These are phyloP conservation scores for Boletus pseudo-olivaceus DNA, from an alignment of 768 basidiomycete genomes.

Conservation along the genomic window DNA sequence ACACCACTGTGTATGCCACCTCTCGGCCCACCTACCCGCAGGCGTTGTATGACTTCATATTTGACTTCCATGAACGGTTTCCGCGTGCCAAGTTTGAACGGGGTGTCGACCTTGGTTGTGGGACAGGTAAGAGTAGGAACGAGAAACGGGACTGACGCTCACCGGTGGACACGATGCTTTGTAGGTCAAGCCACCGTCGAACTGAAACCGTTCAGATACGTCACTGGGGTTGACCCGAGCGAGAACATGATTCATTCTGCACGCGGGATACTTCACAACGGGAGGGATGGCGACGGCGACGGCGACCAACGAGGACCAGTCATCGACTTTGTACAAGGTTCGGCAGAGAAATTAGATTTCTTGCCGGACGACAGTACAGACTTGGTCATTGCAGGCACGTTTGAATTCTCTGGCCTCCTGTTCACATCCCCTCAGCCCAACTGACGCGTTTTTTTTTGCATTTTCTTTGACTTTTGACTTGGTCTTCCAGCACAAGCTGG, in stretches of 20 bases:
- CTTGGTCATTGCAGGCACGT: slow-evolving; percentile 60
- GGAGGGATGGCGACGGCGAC: background rate
- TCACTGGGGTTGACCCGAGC: slow-evolving; percentile 76
- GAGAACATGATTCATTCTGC: slow-evolving; percentile 64
- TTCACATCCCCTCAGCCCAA: background rate
- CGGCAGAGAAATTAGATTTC: slow-evolving; percentile 54
- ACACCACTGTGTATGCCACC: slow-evolving; percentile 56
- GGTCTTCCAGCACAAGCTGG: slow-evolving; percentile 59
- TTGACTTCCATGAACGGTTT: slow-evolving; percentile 46
- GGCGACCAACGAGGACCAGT: slow-evolving; percentile 12
- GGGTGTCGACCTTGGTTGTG: slow-evolving; percentile 77
- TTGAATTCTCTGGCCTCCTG: background rate
- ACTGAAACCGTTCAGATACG: slow-evolving; percentile 51
- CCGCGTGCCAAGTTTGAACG: slow-evolving; percentile 41
- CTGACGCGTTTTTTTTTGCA: background rate
- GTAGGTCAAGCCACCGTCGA: slow-evolving; percentile 68
- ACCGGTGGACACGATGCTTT: background rate
- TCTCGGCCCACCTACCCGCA: slow-evolving; percentile 70
- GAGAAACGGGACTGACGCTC: background rate
- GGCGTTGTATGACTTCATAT: slow-evolving; percentile 60
- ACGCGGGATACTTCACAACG: slow-evolving; percentile 15
- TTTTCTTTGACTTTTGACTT: background rate
- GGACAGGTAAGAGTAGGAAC: slow-evolving; percentile 51
- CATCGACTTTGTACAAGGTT: slow-evolving; percentile 34
- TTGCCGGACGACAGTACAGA: slow-evolving; percentile 57